A percentile compares a stretch with the other conserved stretches of the same genome.
These are phyloP conservation scores for Zygotorulaspora sp. DNA, from an alignment of 805 yeast genomes.

Conservation along the genomic window DNA sequence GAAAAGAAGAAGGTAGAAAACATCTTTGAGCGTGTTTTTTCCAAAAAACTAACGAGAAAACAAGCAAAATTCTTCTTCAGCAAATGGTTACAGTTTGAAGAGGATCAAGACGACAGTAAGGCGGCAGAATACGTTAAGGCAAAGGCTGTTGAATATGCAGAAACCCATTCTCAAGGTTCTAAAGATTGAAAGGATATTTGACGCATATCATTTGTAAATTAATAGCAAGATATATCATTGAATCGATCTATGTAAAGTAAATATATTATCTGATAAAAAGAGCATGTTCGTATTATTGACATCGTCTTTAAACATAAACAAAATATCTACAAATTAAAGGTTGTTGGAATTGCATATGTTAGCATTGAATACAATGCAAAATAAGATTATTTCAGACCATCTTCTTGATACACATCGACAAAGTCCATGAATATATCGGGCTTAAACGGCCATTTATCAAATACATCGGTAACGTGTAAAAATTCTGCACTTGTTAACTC, in stretches of 20 bases:
- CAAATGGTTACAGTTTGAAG: slow-evolving; percentile 85
- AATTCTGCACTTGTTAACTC: slow-evolving; percentile 56
- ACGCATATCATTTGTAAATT: too few relatives aligned
- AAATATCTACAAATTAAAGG: too few relatives aligned
- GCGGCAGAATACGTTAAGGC: slow-evolving; percentile 82
- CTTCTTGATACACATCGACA: slow-evolving; percentile 34
- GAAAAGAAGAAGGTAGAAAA: slow-evolving; percentile 67
- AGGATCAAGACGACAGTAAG: slow-evolving; percentile 59
- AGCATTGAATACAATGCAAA: too few relatives aligned
- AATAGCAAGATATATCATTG: too few relatives aligned
- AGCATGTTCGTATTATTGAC: too few relatives aligned
- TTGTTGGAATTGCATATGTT: too few relatives aligned
- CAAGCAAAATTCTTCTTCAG: slow-evolving; percentile 93
- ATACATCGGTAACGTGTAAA: slow-evolving; percentile 45
- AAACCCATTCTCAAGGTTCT: slow-evolving; percentile 27
- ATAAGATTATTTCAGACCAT: slow-evolving; percentile 3
- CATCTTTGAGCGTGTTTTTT: slow-evolving; percentile 74
- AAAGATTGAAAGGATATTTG: too few relatives aligned
- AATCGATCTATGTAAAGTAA: too few relatives aligned
- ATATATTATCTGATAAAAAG: too few relatives aligned
- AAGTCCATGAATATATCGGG: slow-evolving; percentile 50
- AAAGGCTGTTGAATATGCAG: slow-evolving; percentile 77
- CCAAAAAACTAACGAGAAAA: slow-evolving; percentile 65
- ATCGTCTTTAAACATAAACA: too few relatives aligned
- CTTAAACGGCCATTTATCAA: slow-evolving; percentile 80